Conservation (phyloP, 2,329 filamentous ascomycete genomes). For the Fusarium sp. region DNA sequence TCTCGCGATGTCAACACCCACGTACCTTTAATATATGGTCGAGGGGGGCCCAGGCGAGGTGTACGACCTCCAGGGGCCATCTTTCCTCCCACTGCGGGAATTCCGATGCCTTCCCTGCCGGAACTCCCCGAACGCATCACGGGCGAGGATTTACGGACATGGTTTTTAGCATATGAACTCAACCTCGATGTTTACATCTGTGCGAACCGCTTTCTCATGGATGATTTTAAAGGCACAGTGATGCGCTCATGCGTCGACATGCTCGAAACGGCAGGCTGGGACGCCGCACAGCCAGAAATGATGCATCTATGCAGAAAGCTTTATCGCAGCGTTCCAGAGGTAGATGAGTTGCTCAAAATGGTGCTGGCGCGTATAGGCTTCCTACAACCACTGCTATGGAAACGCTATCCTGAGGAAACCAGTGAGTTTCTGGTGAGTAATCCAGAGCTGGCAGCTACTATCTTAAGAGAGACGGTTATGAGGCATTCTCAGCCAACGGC, state of each 20-base stretch:
- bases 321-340: slow-evolving; percentile 55
- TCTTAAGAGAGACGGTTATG: slow-evolving; percentile 59
- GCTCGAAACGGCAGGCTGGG: slow-evolving; percentile 56
- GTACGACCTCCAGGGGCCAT: slow-evolving; percentile 5
- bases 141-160: slow-evolving; percentile 59
- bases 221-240: slow-evolving; percentile 57
- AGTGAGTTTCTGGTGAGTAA: slow-evolving; percentile 56
- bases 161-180: slow-evolving; percentile 59
- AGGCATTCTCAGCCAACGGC: slow-evolving; percentile 51
- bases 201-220: slow-evolving; percentile 60
- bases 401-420: slow-evolving; percentile 54
- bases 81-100: background rate
- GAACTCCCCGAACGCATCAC: slow-evolving; percentile 48
- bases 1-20: slow-evolving; percentile 18
- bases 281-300: slow-evolving; percentile 57
- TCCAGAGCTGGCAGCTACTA: slow-evolving; percentile 58
- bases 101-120: slow-evolving; percentile 3
- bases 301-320: slow-evolving; percentile 57
- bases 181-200: slow-evolving; percentile 62
- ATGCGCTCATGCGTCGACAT: slow-evolving; percentile 58
- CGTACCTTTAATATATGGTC: background rate
- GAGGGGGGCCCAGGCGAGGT: slow-evolving; percentile 16
- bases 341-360: slow-evolving; percentile 59
- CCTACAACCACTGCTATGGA: slow-evolving; percentile 59
- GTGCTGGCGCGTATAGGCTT: slow-evolving; percentile 62